Conservation (phyloP, 257 asterid genomes). For the Perilla frutescens region DNA sequence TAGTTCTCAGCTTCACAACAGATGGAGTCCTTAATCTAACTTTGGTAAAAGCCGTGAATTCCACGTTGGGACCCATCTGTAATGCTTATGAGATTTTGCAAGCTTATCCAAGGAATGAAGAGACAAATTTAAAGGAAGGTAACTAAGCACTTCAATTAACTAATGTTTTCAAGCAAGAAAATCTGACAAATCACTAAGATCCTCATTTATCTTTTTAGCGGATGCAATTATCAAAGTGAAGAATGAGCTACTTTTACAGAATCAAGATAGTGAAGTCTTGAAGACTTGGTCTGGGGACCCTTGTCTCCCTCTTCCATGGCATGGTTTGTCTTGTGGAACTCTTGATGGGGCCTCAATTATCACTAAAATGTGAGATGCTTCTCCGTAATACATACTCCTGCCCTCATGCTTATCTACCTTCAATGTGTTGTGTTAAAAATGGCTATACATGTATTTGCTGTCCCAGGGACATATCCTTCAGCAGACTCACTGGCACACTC, state of each 20-base stretch:
- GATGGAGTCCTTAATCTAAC: slow-evolving; percentile 55
- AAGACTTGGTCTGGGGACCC: slow-evolving; percentile 74
- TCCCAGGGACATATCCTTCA: slow-evolving; percentile 57
- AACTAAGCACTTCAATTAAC: slow-evolving; percentile 17
- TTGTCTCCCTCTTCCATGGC: slow-evolving; percentile 76
- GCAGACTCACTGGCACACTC: slow-evolving; percentile 52
- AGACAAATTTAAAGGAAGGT: slow-evolving; percentile 57
- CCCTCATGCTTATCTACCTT: slow-evolving; percentile 7
- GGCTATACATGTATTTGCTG: slow-evolving; percentile 9
- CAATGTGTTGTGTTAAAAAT: not conserved
- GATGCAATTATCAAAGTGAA: slow-evolving; percentile 53
- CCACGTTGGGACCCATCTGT: slow-evolving; percentile 61
- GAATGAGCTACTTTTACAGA: slow-evolving; percentile 54
- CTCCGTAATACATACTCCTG: not conserved
- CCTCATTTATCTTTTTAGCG: slow-evolving; percentile 42
- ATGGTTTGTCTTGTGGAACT: slow-evolving; percentile 58
- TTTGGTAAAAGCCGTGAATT: slow-evolving; percentile 47
- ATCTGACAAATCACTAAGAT: slow-evolving; percentile 11
- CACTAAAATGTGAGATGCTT: slow-evolving; percentile 57
- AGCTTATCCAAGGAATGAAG: slow-evolving; percentile 45
- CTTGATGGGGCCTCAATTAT: slow-evolving; percentile 47
- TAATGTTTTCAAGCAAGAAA: not conserved
- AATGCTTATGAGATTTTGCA: slow-evolving; percentile 62
- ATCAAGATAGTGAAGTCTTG: slow-evolving; percentile 54
- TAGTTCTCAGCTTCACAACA: slow-evolving; percentile 48